Base-by-base conservation (phyloP, 805 yeast species). In the Tetrapisispora nanseiensis region DNA sequence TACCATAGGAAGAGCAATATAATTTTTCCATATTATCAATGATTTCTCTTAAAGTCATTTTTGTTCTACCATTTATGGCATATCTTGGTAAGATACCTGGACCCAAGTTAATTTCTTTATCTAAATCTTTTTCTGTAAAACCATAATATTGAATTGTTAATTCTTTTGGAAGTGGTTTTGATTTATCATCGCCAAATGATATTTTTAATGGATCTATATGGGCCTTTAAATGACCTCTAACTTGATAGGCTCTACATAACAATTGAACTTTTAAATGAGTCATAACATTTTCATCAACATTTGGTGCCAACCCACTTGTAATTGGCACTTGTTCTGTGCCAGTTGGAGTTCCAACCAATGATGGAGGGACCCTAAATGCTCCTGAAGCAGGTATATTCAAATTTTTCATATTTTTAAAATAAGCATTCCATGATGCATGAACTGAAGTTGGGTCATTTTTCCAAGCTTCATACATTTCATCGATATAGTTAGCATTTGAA, bases 381-480 rank as follows among this genome's bases (percentile, higher is more conserved):
- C 71, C 63, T 0, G 87, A 62, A 24, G 92, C 77, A 18, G 95
- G 76, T 21, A 79, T 76, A 35, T 71, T 70, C 43, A 79, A 78
- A 47, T 78, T 71, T 51, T 82, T 86, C 66, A 92, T 70, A 72
- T 90, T 90, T 67, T 82, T 82, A 75, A 92, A 92, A 69, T 92
- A 92, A 7, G 95, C 89, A 62, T 86, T 82, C 99, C 99, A 92
- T 20, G 97, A 89, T 32, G 80, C 81, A 65, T 92, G 99, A 33
- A 92, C 99, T 42, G 90, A 78, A 34, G 70, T 49, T 24, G 97
- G 98, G 63, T 92, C 98, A 50, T 77, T 65, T 57, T 78, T 75
- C 97, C 97, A 92, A 40, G 95, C 89, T 50, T 78, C 78, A 67
- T 87, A 92, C 99, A 92, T 92, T 70, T 92, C 97, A 66, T 92